These are phyloP conservation scores for Pseudocercospora fijiensis DNA, from an alignment of 2,329 filamentous ascomycete species.

Conservation along the genomic window DNA sequence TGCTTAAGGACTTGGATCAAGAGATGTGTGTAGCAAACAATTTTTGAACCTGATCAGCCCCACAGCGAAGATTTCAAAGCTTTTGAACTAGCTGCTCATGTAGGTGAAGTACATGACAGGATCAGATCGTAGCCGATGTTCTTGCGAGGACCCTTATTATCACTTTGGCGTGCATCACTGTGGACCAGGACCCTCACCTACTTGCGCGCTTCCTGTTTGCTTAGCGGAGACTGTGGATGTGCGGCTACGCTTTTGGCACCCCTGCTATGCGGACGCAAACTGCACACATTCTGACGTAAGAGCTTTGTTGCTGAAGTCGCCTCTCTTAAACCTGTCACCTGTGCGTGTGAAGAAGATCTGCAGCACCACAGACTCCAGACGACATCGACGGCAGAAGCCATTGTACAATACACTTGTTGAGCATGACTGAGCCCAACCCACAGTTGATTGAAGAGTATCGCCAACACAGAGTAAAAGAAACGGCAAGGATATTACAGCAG, in stretches of 20 bases:
- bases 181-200: not conserved
- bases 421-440: not conserved
- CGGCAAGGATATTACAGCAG: conserved; percentile 1
- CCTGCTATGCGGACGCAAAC: not conserved
- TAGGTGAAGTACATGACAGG: not conserved
- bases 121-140: not conserved
- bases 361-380: not conserved
- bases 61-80: not conserved
- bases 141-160: not conserved
- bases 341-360: not conserved
- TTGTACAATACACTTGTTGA: not conserved
- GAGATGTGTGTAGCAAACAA: not conserved
- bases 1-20: not conserved
- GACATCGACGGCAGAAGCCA: not conserved
- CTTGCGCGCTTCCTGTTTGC: not conserved
- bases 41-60: not conserved
- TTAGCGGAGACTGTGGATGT: not conserved
- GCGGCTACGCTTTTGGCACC: not conserved
- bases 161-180: not conserved
- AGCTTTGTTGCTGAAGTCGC: not conserved
- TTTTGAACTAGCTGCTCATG: not conserved
- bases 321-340: not conserved
- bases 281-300: conserved; percentile 4
- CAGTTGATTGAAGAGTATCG: not conserved
- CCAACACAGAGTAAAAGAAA: not conserved